Evolutionary conservation across 805 yeast species (phyloP).

Genomic region (Myxozyma neotropica): DNA sequence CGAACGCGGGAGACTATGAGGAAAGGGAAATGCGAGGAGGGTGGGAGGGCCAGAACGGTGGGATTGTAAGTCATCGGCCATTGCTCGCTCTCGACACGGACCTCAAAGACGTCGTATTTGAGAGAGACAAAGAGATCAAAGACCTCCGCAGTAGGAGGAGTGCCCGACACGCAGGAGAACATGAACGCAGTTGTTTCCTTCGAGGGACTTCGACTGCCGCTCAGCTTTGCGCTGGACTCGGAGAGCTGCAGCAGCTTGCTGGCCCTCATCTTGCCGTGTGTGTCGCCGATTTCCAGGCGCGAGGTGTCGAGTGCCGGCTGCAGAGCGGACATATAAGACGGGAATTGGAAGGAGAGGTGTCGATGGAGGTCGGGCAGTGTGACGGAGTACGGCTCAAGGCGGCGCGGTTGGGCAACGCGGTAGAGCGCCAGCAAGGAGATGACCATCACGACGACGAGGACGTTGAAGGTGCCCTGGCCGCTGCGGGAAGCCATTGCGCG

Average conservation of each 20-base stretch:
- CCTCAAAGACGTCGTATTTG: constrained; percentile 23
- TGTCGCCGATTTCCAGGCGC: not conserved
- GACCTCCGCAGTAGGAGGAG: constrained; percentile 7
- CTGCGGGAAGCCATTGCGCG: not conserved
- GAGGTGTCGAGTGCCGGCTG: constrained; percentile 1
- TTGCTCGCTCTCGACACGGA: constrained; percentile 20
- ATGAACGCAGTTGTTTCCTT: constrained; percentile 2
- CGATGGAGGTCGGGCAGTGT: constrained; percentile 15
- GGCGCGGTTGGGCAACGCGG: constrained; percentile 12
- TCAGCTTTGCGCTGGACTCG: not conserved
- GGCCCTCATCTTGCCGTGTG: not conserved
- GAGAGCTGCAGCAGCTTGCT: not conserved
- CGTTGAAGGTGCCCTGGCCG: constrained; percentile 8
- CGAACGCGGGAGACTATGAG: constrained; percentile 32
- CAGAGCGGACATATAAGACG: not conserved
- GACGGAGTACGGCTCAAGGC: constrained; percentile 11
- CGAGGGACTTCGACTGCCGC: not conserved
- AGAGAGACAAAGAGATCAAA: constrained; percentile 24
- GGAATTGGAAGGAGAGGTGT: constrained; percentile 17
- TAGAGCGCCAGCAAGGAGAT: constrained; percentile 9
- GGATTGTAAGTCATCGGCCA: constrained; percentile 32
- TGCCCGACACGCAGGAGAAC: constrained; percentile 13
- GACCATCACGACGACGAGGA: constrained; percentile 9
- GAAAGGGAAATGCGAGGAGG: constrained; percentile 32
- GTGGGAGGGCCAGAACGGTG: constrained; percentile 29